Base-by-base conservation (phyloP, 2,329 filamentous ascomycete genomes). In the Talaromyces sp. region DNA sequence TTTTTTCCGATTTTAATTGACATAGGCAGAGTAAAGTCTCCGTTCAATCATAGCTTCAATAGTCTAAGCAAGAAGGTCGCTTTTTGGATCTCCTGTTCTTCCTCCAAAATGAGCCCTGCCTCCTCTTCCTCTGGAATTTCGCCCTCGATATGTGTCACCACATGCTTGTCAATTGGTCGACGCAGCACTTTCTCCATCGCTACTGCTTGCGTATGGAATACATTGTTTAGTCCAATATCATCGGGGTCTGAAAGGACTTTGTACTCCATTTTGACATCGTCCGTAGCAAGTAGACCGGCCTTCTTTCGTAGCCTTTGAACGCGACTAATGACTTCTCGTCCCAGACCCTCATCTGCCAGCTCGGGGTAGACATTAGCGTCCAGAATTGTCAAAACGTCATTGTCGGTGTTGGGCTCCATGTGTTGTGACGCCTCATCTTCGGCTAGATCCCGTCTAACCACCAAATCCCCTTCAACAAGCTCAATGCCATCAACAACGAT, bases 241-340 rank as follows among this genome's bases (percentile, higher is more conserved):
- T 95, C 90, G 0, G 91, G 90, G 71, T 96, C 92, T 7, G 86
- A 83, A 56, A 96, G 78, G 5, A 98, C 87, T 62, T 83, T 83
- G 79, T 96, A 98, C 75, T 96, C 90, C 90, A 99, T 96, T 79
- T 89, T 91, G 65, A 99, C 88, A 72, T 98, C 95, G 72, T 99
- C 95, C 0, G 94, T 98, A 1, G 92, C 87, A 65, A 93, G 87
- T 58, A 99, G 82, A 0, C 92, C 92, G 7, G 93, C 93, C 81
- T 95, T 95, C 85, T 99, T 99, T 67, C 95, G 88, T 65, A 98
- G 82, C 67, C 91, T 86, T 79, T 99, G 95, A 27, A 99, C 90
- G 47, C 94, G 88, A 75, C 96, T 90, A 80, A 99, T 90, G 66
- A 99, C 89, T 77, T 98, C 95, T 58, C 95, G 85, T 1, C 91